These are phyloP conservation scores for Teratosphaeriaceae sp. DNA, from an alignment of 2,329 filamentous ascomycete species.

Conservation along the genomic window DNA sequence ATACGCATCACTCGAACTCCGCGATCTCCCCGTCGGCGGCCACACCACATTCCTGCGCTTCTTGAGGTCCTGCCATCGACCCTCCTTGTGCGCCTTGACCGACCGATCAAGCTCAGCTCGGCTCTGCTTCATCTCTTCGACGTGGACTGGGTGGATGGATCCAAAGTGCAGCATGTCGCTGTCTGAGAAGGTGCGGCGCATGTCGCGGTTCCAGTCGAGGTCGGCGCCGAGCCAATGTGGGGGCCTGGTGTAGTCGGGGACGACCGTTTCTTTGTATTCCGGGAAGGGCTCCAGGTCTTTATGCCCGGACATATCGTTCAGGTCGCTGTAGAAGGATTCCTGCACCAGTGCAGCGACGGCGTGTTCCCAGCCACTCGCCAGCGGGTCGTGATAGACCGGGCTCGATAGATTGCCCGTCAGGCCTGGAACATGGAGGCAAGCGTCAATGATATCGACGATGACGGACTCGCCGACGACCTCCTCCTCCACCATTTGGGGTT, in stretches of 20 bases:
- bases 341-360: constrained; percentile 12
- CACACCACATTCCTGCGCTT: neutral
- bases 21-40: constrained; percentile 1
- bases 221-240: neutral
- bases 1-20: neutral
- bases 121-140: neutral
- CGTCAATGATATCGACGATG: constrained; percentile 12
- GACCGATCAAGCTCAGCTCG: neutral
- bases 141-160: neutral
- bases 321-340: constrained; percentile 6
- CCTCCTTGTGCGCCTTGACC: no score
- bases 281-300: constrained; percentile 1
- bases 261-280: neutral
- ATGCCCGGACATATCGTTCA: constrained; percentile 9
- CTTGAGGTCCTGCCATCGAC: no score
- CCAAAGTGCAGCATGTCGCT: neutral
- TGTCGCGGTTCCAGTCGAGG: neutral
- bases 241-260: neutral
- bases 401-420: neutral
- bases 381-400: neutral
- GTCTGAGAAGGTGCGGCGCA: neutral
- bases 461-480: constrained; percentile 11
- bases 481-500: no score
- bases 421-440: constrained; percentile 2
- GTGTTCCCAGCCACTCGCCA: constrained; percentile 5